Conservation (phyloP, 2,329 filamentous ascomycete species). For the Penicillium fuscoglaucum region DNA sequence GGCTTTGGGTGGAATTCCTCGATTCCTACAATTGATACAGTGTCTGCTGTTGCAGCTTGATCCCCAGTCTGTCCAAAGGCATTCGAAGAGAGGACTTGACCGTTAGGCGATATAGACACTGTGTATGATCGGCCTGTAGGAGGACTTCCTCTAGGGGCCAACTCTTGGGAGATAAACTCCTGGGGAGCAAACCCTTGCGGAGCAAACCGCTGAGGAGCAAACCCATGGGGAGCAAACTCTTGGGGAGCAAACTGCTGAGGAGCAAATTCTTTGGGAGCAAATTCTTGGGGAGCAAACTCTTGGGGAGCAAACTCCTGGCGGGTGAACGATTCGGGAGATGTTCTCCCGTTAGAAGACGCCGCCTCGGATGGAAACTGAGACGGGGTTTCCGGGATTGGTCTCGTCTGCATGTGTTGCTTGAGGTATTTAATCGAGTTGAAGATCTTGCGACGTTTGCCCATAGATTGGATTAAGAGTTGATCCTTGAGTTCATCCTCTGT, state of each 20-base stretch:
- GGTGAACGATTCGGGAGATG: neutral
- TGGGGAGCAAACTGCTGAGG: no score
- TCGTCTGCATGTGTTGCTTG: conserved; percentile 33
- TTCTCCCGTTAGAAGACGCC: neutral
- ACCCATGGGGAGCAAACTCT: no score
- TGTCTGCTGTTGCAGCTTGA: conserved; percentile 64
- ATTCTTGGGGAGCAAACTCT: no score
- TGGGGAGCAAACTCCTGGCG: neutral
- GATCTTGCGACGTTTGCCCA: conserved; percentile 62
- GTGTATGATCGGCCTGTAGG: neutral
- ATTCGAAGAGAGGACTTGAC: neutral
- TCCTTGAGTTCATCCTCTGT: conserved; percentile 70
- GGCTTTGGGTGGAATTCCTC: conserved; percentile 81
- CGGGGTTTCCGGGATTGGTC: neutral
- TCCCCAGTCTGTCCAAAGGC: neutral
- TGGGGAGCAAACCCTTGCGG: neutral
- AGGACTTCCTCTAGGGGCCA: neutral
- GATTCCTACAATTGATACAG: conserved; percentile 87
- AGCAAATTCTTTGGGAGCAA: no score
- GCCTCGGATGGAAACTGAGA: neutral
- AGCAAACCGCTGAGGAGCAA: no score
- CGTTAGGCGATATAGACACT: neutral
- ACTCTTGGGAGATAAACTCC: neutral
- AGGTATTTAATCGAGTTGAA: conserved; percentile 61
- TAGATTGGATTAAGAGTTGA: conserved; percentile 61